These are phyloP conservation scores for Xylariaceae sp. DNA, from an alignment of 2,329 filamentous ascomycete species.

Conservation along the genomic window DNA sequence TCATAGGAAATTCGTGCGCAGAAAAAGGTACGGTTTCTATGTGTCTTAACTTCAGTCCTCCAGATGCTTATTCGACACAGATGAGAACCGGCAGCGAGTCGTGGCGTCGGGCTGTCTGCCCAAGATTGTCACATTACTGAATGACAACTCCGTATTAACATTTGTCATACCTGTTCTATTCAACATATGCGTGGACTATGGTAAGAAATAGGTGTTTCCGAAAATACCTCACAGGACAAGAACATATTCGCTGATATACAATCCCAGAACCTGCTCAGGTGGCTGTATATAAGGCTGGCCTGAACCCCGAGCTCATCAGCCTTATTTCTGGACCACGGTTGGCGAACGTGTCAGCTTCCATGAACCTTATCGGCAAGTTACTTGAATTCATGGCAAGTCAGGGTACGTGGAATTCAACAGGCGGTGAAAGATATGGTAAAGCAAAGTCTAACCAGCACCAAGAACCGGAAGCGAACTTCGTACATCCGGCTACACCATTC, in stretches of 20 bases:
- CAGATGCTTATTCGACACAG: conserved; percentile 36
- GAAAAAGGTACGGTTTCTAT: conserved; percentile 52
- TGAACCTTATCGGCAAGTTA: conserved; percentile 60
- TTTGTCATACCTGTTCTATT: conserved; percentile 63
- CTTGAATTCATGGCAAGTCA: conserved; percentile 57
- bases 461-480: conserved; percentile 50
- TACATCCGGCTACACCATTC: conserved; percentile 50
- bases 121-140: conserved; percentile 52
- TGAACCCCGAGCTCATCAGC: conserved; percentile 53
- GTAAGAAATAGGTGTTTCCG: conserved; percentile 42
- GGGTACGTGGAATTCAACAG: conserved; percentile 37
- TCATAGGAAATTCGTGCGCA: conserved; percentile 65
- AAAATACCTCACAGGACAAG: too few relatives aligned
- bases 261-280: conserved; percentile 58
- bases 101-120: conserved; percentile 52
- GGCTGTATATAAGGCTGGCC: conserved; percentile 54
- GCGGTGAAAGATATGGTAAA: not conserved
- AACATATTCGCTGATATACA: conserved; percentile 19
- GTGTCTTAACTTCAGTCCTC: conserved; percentile 1
- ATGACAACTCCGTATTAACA: conserved; percentile 50
- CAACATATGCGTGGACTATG: conserved; percentile 66
- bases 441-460: conserved; percentile 8
- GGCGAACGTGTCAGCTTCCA: conserved; percentile 44
- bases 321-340: conserved; percentile 52
- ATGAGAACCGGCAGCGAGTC: conserved; percentile 61